A percentile compares a stretch with the other conserved stretches of the same genome.
Evolutionary conservation across 2,329 filamentous ascomycete species (phyloP).

Genomic region (Colletotrichum shisoi): DNA sequence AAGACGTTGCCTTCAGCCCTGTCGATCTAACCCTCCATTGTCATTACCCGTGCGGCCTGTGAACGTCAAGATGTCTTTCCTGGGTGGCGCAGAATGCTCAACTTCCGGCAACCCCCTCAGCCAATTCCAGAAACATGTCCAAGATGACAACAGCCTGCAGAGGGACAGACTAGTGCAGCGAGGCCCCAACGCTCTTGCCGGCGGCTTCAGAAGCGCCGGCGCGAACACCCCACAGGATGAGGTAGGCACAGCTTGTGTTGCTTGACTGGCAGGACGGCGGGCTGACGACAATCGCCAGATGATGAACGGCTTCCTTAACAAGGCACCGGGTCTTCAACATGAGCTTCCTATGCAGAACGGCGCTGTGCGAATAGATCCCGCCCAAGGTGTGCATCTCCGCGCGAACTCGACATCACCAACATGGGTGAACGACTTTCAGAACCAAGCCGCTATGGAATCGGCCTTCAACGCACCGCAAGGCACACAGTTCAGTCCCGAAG

Average conservation of each 20-base stretch:
- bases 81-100: conserved; percentile 95
- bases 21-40: not conserved
- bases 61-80: conserved; percentile 79
- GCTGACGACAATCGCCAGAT: conserved; percentile 62
- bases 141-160: conserved; percentile 94
- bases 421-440: conserved; percentile 63
- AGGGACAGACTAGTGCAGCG: conserved; percentile 84
- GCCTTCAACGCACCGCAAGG: conserved; percentile 67
- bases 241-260: conserved; percentile 52
- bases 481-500: conserved; percentile 77
- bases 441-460: conserved; percentile 74
- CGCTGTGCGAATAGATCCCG: conserved; percentile 57
- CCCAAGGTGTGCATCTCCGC: conserved; percentile 61
- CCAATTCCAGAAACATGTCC: conserved; percentile 96
- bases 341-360: conserved; percentile 62
- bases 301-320: conserved; percentile 92
- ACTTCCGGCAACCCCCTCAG: conserved; percentile 94
- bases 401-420: conserved; percentile 63
- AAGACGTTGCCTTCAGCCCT: too few relatives aligned
- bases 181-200: conserved; percentile 73
- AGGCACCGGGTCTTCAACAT: conserved; percentile 68
- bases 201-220: conserved; percentile 77
- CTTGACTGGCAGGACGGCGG: not conserved
- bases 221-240: conserved; percentile 77
- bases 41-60: not conserved